phyloP scores from a whole-genome alignment of 1,284 basidiomycete species.

The Moniliella sp. region DNA sequence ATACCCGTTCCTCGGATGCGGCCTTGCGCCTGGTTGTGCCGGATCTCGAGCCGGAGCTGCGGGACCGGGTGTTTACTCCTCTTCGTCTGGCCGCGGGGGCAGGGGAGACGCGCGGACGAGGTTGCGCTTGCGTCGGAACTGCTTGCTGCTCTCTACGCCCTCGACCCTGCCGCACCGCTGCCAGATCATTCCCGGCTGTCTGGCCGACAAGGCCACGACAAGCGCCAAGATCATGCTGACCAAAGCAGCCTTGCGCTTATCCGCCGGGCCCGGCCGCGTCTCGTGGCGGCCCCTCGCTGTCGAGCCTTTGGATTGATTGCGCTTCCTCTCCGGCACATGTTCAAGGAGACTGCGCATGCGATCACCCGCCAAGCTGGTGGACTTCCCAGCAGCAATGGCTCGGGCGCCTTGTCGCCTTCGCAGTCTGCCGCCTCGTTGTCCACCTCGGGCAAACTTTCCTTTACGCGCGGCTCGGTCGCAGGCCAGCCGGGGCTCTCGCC shows the following conservation, averaged over 20 bases:
- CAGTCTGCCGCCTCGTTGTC: too few relatives aligned
- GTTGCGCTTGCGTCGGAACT: constrained; percentile 8
- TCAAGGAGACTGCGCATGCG: constrained; percentile 10
- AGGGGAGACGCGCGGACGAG: not conserved
- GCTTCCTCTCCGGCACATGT: constrained; percentile 8
- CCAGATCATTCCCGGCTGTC: constrained; percentile 17
- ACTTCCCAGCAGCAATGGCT: too few relatives aligned
- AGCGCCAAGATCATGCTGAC: constrained; percentile 19
- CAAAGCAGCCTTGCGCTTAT: constrained; percentile 13
- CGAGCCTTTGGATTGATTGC: constrained; percentile 16
- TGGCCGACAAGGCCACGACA: constrained; percentile 10
- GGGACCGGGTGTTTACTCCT: constrained; percentile 22
- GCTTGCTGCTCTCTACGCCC: constrained; percentile 21
- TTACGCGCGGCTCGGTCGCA: not conserved
- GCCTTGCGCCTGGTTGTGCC: constrained; percentile 48
- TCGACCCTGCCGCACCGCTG: constrained; percentile 19
- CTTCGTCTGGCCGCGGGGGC: constrained; percentile 1
- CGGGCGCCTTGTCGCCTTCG: too few relatives aligned
- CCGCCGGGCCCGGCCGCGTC: constrained; percentile 10
- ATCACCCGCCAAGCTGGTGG: constrained; percentile 4
- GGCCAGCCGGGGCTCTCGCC: not conserved
- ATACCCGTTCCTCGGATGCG: constrained; percentile 40
- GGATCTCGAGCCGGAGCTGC: constrained; percentile 18
- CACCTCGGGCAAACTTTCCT: too few relatives aligned
- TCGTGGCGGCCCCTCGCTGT: constrained; percentile 15